Conservation (phyloP, 345 rosid genomes). For the Limnanthes douglasii region DNA sequence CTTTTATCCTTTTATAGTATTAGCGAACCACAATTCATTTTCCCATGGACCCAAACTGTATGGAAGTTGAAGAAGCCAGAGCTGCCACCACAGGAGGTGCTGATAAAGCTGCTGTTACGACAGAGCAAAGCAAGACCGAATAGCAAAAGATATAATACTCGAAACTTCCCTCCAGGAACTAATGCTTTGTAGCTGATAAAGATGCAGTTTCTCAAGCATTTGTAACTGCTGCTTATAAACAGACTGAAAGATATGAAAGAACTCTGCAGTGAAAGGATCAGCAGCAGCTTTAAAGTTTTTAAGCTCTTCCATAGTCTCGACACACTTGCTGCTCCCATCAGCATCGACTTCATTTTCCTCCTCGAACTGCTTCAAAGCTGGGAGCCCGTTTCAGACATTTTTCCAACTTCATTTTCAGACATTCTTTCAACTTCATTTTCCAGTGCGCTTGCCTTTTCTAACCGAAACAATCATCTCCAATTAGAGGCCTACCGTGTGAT, state of each 20-base stretch:
- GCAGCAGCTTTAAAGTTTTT: constrained; percentile 71
- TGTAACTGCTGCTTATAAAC: constrained; percentile 50
- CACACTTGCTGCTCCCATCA: constrained; percentile 25
- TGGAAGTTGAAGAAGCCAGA: constrained; percentile 57
- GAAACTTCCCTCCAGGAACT: constrained; percentile 83
- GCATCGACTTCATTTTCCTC: constrained; percentile 31
- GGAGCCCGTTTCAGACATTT: constrained; percentile 59
- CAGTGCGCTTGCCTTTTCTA: too few relatives aligned
- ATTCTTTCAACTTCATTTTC: too few relatives aligned
- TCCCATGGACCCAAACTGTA: constrained; percentile 78
- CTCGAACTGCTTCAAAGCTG: constrained; percentile 79
- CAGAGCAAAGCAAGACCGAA: constrained; percentile 74
- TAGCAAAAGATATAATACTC: constrained; percentile 58
- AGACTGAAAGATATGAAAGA: constrained; percentile 67
- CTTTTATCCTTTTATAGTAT: constrained; percentile 57
- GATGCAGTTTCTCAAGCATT: constrained; percentile 70
- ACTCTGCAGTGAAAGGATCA: constrained; percentile 68
- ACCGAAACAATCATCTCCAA: too few relatives aligned
- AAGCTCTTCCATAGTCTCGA: constrained; percentile 62
- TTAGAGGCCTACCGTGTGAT: too few relatives aligned
- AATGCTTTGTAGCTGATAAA: constrained; percentile 38
- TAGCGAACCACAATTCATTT: constrained; percentile 84
- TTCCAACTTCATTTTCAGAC: too few relatives aligned
- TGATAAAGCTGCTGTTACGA: constrained; percentile 81
- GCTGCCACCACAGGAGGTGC: constrained; percentile 88